Conservation (phyloP, 306 rosid species). For the Cotoneaster glaucophyllus region DNA sequence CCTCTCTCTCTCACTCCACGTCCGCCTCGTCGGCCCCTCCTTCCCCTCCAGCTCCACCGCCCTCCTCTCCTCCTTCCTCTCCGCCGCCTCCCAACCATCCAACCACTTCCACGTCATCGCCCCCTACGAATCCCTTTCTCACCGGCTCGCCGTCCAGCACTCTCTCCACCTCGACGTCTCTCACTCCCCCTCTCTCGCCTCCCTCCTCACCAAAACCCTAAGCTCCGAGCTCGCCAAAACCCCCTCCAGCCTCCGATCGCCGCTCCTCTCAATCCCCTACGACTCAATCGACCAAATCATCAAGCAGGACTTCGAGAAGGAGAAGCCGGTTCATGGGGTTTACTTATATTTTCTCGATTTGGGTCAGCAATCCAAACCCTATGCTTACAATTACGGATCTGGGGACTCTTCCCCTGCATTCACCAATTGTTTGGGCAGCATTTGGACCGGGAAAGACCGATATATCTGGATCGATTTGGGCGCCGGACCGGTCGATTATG, state of each 20-base stretch:
- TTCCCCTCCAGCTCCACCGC: constrained; percentile 46
- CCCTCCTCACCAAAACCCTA: constrained; percentile 44
- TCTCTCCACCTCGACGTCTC: constrained; percentile 63
- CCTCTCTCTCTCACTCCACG: constrained; percentile 52
- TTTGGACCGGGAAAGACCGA: constrained; percentile 64
- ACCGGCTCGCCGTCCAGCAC: constrained; percentile 49
- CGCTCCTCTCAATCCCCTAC: constrained; percentile 45
- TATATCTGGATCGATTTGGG: constrained; percentile 85
- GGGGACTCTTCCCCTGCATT: constrained; percentile 65
- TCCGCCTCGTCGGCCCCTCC: constrained; percentile 65
- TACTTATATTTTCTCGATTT: constrained; percentile 62
- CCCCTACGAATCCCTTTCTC: constrained; percentile 33
- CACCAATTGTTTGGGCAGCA: constrained; percentile 64
- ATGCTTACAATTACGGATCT: constrained; percentile 61
- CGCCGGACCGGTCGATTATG: constrained; percentile 89
- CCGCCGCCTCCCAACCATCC: constrained; percentile 56
- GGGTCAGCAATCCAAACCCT: constrained; percentile 52
- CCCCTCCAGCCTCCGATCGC: constrained; percentile 51
- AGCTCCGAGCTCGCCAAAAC: constrained; percentile 29
- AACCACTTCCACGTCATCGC: constrained; percentile 72
- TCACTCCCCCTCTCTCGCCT: constrained; percentile 46
- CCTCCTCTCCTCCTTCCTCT: constrained; percentile 58
- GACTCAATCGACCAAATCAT: constrained; percentile 46
- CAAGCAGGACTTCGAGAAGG: constrained; percentile 38
- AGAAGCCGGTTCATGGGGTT: constrained; percentile 49